Percentiles rank a stretch among this genome's conserved stretches.
Evolutionary conservation across 2,329 filamentous ascomycete genomes (phyloP).

Genomic region (Trichocomaceae sp.): DNA sequence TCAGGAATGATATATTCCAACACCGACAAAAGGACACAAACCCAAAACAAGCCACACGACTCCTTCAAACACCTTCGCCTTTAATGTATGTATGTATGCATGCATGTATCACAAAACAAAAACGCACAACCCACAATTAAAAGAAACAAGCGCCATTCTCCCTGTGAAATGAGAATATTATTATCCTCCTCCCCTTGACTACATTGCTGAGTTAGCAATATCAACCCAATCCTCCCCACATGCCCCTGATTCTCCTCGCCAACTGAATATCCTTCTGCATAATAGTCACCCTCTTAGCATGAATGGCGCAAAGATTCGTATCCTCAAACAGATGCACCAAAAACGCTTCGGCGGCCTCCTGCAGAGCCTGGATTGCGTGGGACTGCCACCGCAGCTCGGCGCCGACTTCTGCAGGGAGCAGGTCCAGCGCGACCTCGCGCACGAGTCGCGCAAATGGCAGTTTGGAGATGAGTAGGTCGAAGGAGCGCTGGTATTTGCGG

Average conservation of each 20-base stretch:
- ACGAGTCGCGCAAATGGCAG: slow-evolving; percentile 45
- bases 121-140: background rate
- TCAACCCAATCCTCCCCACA: slow-evolving; percentile 64
- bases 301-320: slow-evolving; percentile 91
- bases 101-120: background rate
- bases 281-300: slow-evolving; percentile 93
- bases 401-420: slow-evolving; percentile 52
- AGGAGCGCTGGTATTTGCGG: slow-evolving; percentile 79
- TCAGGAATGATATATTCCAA: background rate
- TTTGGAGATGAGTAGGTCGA: slow-evolving; percentile 71
- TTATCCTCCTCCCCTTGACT: background rate
- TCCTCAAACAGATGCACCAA: slow-evolving; percentile 95
- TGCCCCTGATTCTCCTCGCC: slow-evolving; percentile 69
- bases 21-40: background rate
- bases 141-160: background rate
- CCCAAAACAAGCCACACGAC: background rate
- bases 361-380: slow-evolving; percentile 84
- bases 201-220: too few species aligned
- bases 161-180: slow-evolving; percentile 7
- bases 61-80: slow-evolving; percentile 8
- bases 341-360: slow-evolving; percentile 95
- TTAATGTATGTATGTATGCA: background rate
- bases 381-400: slow-evolving; percentile 88
- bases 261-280: slow-evolving; percentile 98
- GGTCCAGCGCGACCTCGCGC: slow-evolving; percentile 49